These are phyloP conservation scores for Tricharina praecox DNA, from an alignment of 495 filamentous ascomycete species.

Conservation along the genomic window DNA sequence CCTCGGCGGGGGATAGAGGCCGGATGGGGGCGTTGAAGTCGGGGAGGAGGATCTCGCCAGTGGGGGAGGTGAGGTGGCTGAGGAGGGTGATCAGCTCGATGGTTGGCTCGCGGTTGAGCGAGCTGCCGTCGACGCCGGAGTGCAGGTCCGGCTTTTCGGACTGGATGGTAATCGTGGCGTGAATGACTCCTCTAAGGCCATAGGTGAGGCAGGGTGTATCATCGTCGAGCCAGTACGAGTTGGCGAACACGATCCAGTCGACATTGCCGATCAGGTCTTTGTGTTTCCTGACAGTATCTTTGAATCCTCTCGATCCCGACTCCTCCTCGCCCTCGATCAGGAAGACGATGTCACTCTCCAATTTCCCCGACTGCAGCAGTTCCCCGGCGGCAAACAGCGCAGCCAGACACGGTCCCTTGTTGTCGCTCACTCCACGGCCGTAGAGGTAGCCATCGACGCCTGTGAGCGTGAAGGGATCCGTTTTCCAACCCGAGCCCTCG, in stretches of 20 bases:
- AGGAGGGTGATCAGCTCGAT: slow-evolving; percentile 76
- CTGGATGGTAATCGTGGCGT: slow-evolving; percentile 73
- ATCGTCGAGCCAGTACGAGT: slow-evolving; percentile 97
- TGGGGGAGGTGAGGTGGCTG: slow-evolving; percentile 53
- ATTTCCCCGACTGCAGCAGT: slow-evolving; percentile 53
- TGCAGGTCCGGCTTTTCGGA: slow-evolving; percentile 80
- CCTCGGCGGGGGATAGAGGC: slow-evolving; percentile 56
- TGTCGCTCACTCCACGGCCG: slow-evolving; percentile 90
- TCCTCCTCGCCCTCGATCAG: slow-evolving; percentile 96
- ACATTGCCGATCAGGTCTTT: slow-evolving; percentile 75
- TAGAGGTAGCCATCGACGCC: slow-evolving; percentile 88
- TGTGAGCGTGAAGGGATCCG: slow-evolving; percentile 68
- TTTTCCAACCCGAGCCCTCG: slow-evolving; percentile 45
- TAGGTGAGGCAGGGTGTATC: slow-evolving; percentile 90
- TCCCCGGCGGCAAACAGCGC: slow-evolving; percentile 86
- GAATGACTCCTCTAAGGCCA: slow-evolving; percentile 82
- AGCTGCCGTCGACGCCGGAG: slow-evolving; percentile 85
- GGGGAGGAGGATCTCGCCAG: slow-evolving; percentile 46
- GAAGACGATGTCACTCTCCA: slow-evolving; percentile 78
- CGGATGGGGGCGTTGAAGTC: slow-evolving; percentile 76
- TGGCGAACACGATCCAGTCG: slow-evolving; percentile 85
- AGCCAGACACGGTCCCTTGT: slow-evolving; percentile 87
- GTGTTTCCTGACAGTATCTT: slow-evolving; percentile 54
- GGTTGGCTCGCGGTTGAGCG: slow-evolving; percentile 69
- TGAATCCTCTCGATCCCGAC: slow-evolving; percentile 77